phyloP scores from a whole-genome alignment of 305 asterid genomes.

The Fraxinus nigra region DNA sequence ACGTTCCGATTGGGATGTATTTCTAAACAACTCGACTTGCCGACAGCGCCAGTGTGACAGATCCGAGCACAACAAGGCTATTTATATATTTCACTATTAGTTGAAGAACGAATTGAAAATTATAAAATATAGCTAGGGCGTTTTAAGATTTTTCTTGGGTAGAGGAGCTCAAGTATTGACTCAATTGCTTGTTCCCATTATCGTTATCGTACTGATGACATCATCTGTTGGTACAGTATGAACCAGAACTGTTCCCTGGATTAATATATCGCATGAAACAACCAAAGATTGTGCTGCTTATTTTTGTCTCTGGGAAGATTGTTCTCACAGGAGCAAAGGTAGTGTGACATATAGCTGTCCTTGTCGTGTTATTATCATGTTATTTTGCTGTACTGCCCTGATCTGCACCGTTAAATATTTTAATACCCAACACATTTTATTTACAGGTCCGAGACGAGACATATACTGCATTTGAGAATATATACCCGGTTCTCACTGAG shows the following conservation, averaged over 20 bases:
- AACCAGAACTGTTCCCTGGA: slow-evolving; percentile 76
- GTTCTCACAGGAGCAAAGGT: slow-evolving; percentile 81
- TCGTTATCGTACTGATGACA: slow-evolving; percentile 17
- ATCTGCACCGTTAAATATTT: background rate
- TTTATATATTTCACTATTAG: background rate
- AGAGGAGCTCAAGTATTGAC: background rate
- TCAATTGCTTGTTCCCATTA: background rate
- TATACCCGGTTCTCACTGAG: slow-evolving; percentile 64
- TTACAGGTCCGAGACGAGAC: slow-evolving; percentile 65
- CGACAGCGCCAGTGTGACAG: background rate
- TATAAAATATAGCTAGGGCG: background rate
- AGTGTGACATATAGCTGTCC: slow-evolving; percentile 7
- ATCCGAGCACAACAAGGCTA: background rate
- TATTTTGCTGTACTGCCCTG: background rate
- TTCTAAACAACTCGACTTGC: background rate
- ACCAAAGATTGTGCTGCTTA: slow-evolving; percentile 70
- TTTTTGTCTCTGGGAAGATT: slow-evolving; percentile 70
- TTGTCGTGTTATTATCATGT: slow-evolving; percentile 1
- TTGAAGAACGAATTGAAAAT: background rate
- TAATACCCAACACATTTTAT: slow-evolving; percentile 5
- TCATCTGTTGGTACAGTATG: slow-evolving; percentile 49
- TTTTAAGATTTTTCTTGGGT: background rate
- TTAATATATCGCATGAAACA: slow-evolving; percentile 71
- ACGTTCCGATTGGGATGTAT: background rate
- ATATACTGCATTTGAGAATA: slow-evolving; percentile 62